phyloP scores from a whole-genome alignment of 164 flowering plant species.

The Nelumbo lutea region DNA sequence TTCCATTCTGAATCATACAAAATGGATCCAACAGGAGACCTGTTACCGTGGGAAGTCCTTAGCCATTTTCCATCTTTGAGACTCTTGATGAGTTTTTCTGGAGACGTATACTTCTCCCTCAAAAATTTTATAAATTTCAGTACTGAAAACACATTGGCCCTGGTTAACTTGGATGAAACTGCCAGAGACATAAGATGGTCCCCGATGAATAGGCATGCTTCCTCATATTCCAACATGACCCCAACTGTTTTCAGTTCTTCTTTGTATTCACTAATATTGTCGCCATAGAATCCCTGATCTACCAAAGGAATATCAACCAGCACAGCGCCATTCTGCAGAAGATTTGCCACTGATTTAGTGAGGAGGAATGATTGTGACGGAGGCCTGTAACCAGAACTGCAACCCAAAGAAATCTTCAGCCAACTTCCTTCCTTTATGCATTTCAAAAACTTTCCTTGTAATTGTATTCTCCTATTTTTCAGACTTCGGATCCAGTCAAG shows the following conservation, averaged over 20 bases:
- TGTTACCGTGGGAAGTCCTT: slow-evolving; percentile 36
- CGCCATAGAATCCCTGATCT: slow-evolving; percentile 43
- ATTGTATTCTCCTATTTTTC: slow-evolving; percentile 5
- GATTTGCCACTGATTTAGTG: slow-evolving; percentile 30
- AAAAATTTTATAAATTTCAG: slow-evolving; percentile 45
- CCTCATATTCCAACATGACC: slow-evolving; percentile 45
- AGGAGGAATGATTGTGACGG: slow-evolving; percentile 51
- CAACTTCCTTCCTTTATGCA: slow-evolving; percentile 55
- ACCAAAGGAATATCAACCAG: slow-evolving; percentile 66
- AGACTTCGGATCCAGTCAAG: slow-evolving; percentile 46
- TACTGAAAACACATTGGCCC: slow-evolving; percentile 37
- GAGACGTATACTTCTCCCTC: slow-evolving; percentile 26
- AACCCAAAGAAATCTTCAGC: slow-evolving; percentile 38
- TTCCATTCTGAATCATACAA: slow-evolving; percentile 40
- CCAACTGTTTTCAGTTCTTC: slow-evolving; percentile 53
- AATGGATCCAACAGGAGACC: slow-evolving; percentile 44
- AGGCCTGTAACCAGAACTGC: slow-evolving; percentile 35
- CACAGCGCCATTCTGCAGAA: slow-evolving; percentile 48
- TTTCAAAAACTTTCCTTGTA: slow-evolving; percentile 37
- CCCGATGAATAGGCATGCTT: slow-evolving; percentile 60
- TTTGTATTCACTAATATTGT: slow-evolving; percentile 25
- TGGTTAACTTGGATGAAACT: slow-evolving; percentile 30
- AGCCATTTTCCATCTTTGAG: slow-evolving; percentile 46
- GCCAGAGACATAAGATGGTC: slow-evolving; percentile 49
- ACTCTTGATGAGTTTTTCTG: slow-evolving; percentile 34